Base-by-base conservation (phyloP, 495 filamentous ascomycete species). In the Aspergillus diversus region DNA sequence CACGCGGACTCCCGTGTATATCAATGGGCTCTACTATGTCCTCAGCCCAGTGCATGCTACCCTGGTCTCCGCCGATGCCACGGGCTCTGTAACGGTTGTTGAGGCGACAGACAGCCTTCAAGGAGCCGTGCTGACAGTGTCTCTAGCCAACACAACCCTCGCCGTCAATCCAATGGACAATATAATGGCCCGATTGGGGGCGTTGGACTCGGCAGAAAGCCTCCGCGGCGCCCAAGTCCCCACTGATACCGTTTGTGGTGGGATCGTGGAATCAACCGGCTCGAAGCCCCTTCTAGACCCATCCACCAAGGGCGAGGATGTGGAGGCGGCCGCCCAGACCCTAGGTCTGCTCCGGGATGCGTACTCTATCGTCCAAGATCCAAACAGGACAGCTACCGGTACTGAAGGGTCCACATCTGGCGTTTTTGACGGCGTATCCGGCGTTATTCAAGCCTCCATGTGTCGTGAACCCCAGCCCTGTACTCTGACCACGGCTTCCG, bases 1-100 rank as follows among this genome's bases (percentile, higher is more conserved):
- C 0, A 33, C 32, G 0, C 58, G 34, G 15, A 60, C 58, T 7
- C 58, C 58, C 4, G 58, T 60, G 2, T 54, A 53, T 21, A 60
- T 60, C 5, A 43, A 60, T 16, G 58, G 58, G 5, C 33, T 60
- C 12, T 63, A 63, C 50, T 63, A 63, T 34, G 47, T 57, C 5
- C 48, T 63, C 9, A 12, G 13, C 3, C 5, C 16, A 6, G 33
- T 33, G 2, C 21, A 1, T 27, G 42, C 61, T 0, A 33, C 52
- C 5, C 35, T 27, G 5, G 15, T 63, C 15, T n/a, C 17, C 9
- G n/a, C n/a, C 6, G n/a, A 32, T 55, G 6, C 35, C n/a, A 37
- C 5, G 27, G 35, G 50, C 16, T 55, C n/a, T 9, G 13, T 58
- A 6, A 58, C 15, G n/a, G 15, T 55, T 17, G 13, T 37, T 11